Conservation (phyloP, 2,329 filamentous ascomycete genomes). For the Decorospora gaudefroyi region DNA sequence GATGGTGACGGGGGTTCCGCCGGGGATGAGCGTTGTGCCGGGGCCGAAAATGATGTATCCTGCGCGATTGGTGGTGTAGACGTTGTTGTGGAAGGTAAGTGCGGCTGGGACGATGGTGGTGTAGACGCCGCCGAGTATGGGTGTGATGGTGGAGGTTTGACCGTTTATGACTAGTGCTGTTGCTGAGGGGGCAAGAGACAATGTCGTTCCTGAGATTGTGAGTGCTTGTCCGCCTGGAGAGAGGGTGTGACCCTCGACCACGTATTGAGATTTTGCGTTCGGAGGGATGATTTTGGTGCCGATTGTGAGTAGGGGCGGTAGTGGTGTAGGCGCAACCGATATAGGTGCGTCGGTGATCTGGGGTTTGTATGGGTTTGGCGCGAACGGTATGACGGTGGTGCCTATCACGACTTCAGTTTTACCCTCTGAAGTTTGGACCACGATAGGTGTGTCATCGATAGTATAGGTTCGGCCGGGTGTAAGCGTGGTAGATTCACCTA, state of each 20-base stretch:
- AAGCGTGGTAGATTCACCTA: conserved; percentile 29
- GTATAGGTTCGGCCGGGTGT: conserved; percentile 28
- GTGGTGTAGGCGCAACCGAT: conserved; percentile 9
- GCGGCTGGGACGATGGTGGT: conserved; percentile 34
- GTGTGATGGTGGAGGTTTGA: conserved; percentile 26
- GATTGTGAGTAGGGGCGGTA: conserved; percentile 28
- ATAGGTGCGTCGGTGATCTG: conserved; percentile 25
- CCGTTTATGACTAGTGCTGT: conserved; percentile 47
- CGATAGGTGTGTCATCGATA: conserved; percentile 32
- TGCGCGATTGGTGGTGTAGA: conserved; percentile 51
- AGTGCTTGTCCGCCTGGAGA: conserved; percentile 42
- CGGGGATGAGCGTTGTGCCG: conserved; percentile 45
- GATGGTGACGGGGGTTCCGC: conserved; percentile 44
- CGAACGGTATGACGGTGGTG: conserved; percentile 21
- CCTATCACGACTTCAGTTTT: conserved; percentile 30
- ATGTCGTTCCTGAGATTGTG: conserved; percentile 43
- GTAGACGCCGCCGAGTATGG: conserved; percentile 25
- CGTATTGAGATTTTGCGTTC: conserved; percentile 32
- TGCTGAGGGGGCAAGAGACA: conserved; percentile 44
- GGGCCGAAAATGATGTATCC: conserved; percentile 50
- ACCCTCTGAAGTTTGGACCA: conserved; percentile 30
- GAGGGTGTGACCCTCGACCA: conserved; percentile 41
- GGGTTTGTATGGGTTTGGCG: conserved; percentile 8
- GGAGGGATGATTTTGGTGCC: conserved; percentile 29
- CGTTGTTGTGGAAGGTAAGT: conserved; percentile 44